Evolutionary conservation across 306 rosid species (phyloP), one percentile per base, ranked within the genome.

Genomic region (Vigna angularis): DNA sequence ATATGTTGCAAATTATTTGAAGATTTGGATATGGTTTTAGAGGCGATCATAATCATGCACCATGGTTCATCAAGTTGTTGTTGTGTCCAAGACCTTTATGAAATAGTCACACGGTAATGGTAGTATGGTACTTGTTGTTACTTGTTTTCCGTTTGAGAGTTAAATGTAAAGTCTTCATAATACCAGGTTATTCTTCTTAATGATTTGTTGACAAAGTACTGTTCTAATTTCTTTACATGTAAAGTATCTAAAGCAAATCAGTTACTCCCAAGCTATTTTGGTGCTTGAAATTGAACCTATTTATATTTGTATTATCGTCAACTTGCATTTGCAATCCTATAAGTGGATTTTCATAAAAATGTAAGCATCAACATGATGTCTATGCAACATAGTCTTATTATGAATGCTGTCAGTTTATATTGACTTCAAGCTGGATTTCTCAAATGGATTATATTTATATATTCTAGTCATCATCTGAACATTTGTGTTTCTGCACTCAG

Each of bases 311-410:
- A 52, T 52, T 40, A 16, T 55, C 66, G 9, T 44, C 8, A 26
- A 59, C 28, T 67, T 79, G 8, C 44, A 61, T 61, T 58, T 15
- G 44, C 22, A 52, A 48, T 44, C 68, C 53, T 51, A 66, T 61
- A 48, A 62, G 9, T 81, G 36, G 66, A 76, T 69, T 51, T 61
- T 17, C 67, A 59, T 52, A 76, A 30, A 68, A 59, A 44, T 30
- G 30, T 2, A 36, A 38, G 16, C 66, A 48, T 62, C 16, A 40
- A 4, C 34, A 14, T 53, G 48, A 66, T 80, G 53, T 34, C 51
- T 48, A 44, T 45, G 12, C 66, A 66, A 14, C 18, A 50, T 56
- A 53, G 62, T 51, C 66, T 68, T 75, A 50, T 74, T 74, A 14
- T 48, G 49, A 4, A 47, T 36, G 45, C 34, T 45, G 24, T 72